phyloP scores from a whole-genome alignment of 768 basidiomycete genomes.

The Hericium coralloides region DNA sequence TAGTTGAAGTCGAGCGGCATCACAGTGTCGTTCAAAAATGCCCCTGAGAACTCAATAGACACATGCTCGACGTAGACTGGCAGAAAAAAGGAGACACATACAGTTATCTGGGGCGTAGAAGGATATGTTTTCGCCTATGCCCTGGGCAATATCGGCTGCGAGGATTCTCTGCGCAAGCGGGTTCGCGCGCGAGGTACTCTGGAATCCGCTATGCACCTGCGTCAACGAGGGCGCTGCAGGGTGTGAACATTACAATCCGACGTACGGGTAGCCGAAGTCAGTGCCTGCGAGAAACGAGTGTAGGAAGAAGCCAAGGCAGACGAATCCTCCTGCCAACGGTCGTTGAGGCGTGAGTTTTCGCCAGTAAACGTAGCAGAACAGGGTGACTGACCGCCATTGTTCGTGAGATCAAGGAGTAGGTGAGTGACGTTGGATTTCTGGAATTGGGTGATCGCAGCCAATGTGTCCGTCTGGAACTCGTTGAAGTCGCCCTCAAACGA shows the following conservation, averaged over 20 bases:
- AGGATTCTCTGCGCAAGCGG: slow-evolving; percentile 53
- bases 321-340: slow-evolving; percentile 35
- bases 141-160: slow-evolving; percentile 38
- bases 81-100: slow-evolving; percentile 18
- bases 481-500: slow-evolving; percentile 44
- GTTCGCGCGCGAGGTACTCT: slow-evolving; percentile 44
- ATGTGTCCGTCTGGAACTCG: slow-evolving; percentile 43
- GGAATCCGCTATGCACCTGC: slow-evolving; percentile 37
- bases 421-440: slow-evolving; percentile 38
- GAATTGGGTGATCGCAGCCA: slow-evolving; percentile 36
- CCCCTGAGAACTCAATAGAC: slow-evolving; percentile 8
- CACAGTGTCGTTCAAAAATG: slow-evolving; percentile 24
- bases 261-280: slow-evolving; percentile 42
- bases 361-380: not conserved
- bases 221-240: too few relatives aligned
- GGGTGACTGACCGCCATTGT: slow-evolving; percentile 46
- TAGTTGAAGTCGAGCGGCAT: slow-evolving; percentile 22
- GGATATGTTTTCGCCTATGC: slow-evolving; percentile 24
- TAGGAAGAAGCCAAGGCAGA: slow-evolving; percentile 55
- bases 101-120: slow-evolving; percentile 49
- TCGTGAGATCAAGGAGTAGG: slow-evolving; percentile 48
- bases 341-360: not conserved
- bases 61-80: not conserved
- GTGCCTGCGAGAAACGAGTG: slow-evolving; percentile 47
- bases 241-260: not conserved